Conservation (phyloP, 768 basidiomycete species). For the Exidia glandulosa region DNA sequence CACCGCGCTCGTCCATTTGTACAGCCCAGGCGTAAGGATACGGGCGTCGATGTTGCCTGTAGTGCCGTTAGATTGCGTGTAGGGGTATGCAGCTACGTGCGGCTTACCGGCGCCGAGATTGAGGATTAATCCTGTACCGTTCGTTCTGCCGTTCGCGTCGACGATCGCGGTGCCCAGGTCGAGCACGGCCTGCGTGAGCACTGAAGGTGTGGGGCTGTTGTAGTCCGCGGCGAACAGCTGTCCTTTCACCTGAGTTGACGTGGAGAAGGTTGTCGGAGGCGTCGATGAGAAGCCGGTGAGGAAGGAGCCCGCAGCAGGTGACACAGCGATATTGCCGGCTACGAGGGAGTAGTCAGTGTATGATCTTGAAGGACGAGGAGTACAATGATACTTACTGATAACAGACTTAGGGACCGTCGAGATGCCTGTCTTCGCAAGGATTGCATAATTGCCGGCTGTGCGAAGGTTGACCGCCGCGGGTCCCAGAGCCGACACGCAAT, state of each 20-base stretch:
- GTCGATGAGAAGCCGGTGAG: neutral
- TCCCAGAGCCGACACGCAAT: neutral
- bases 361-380: neutral
- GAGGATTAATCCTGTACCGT: neutral
- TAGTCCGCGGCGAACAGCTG: neutral
- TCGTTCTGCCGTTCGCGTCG: neutral
- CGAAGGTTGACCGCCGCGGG: neutral
- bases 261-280: neutral
- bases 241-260: neutral
- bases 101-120: neutral
- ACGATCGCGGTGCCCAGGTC: neutral
- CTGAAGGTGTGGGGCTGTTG: neutral
- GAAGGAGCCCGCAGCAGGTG: neutral
- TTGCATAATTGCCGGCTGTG: neutral
- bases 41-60: neutral
- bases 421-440: neutral
- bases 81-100: neutral
- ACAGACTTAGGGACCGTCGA: neutral
- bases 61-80: neutral
- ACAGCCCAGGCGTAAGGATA: neutral
- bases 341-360: neutral
- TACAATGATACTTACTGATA: neutral
- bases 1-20: neutral
- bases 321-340: neutral
- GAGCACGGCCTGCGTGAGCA: neutral